Evolutionary conservation across 768 basidiomycete species (phyloP).

Genomic region (Russula vinacea): DNA sequence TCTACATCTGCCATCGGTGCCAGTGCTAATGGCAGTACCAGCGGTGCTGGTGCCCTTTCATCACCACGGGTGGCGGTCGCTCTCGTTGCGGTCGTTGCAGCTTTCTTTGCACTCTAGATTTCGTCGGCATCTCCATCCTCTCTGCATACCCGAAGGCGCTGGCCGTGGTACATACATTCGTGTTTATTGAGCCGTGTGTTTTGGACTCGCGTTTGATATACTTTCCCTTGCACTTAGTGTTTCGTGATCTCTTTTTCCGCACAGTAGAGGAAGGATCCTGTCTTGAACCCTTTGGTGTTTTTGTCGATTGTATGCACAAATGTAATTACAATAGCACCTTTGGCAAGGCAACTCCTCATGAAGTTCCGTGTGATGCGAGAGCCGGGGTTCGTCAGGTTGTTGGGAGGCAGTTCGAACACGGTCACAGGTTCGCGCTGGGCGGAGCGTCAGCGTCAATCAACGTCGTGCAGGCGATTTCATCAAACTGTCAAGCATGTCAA

Average conservation of each 20-base stretch:
- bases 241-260: constrained; percentile 22
- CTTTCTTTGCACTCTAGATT: constrained; percentile 43
- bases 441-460: background rate
- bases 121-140: background rate
- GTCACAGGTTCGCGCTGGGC: background rate
- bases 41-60: constrained; percentile 47
- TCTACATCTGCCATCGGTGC: no score
- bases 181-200: constrained; percentile 11
- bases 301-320: background rate
- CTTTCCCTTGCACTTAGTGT: constrained; percentile 18
- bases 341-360: background rate
- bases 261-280: constrained; percentile 22
- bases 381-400: background rate
- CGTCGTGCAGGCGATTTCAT: background rate
- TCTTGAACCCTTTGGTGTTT: background rate
- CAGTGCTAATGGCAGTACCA: constrained; percentile 24
- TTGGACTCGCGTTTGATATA: constrained; percentile 23
- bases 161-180: constrained; percentile 17
- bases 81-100: constrained; percentile 49
- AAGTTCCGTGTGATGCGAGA: background rate
- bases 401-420: background rate
- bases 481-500: background rate
- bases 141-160: constrained; percentile 17
- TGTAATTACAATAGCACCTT: background rate
- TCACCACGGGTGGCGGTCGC: constrained; percentile 52